Base-by-base conservation (phyloP, 768 basidiomycete genomes). In the Leucocoprinus birnbaumii region DNA sequence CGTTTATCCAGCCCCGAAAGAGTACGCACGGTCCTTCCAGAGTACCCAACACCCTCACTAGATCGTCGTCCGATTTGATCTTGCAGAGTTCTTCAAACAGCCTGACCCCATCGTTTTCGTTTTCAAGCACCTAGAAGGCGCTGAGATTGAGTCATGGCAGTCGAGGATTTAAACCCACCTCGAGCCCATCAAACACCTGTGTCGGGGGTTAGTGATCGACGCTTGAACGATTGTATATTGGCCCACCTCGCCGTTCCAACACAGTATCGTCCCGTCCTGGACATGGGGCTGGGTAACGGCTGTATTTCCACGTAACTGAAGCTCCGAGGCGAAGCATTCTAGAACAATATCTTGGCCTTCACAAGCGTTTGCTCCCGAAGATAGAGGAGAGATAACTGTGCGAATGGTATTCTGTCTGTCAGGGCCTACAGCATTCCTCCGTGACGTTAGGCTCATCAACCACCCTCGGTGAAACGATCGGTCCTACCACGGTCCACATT, bases 181-280 rank as follows among this genome's bases (percentile, higher is more conserved):
- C 73, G n/a, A 91, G 62, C 5, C 92, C 92, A 59, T 89, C 85
- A 59, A 95, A 94, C 24, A 94, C 76, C 78, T 79, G 41, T 34
- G 19, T 52, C 11, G 26, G 10, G n/a, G 16, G 22, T 56, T 16
- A 50, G 47, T 21, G 42, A 40, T 27, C 31, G 31, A 5, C 48
- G 13, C 11, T 40, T 43, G 37, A 25, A n/a, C 10, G 37, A 25
- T 54, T 55, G 10, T 48, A 22, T n/a, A 21, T 14, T 19, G 24
- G 59, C 55, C 27, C 53, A 86, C 90, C 74, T 94, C 89, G 57
- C 93, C 92, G 63, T 92, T 93, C 88, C 89, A 94, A 63, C 90
- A 92, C 24, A 94, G 68, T 2, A 90, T 64, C 63, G 86, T 77
- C 6, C 79, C 83, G 13, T 72, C 73, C 31, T 68, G 59, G 13